Conservation (phyloP, 306 rosid genomes). For the Acacia confusa region DNA sequence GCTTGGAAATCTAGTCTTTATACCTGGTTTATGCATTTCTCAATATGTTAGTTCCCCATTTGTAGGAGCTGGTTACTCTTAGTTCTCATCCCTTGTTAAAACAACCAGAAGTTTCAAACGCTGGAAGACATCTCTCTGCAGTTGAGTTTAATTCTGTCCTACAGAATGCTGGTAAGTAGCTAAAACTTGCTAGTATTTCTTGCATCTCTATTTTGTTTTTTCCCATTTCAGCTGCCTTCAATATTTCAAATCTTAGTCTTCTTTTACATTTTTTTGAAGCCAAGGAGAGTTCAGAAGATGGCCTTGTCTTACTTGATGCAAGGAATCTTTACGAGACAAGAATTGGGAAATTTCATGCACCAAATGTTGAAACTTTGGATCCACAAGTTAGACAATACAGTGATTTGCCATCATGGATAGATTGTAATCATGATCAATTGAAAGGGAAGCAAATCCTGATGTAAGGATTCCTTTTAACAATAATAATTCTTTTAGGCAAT, state of each 20-base stretch:
- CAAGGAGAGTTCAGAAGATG: constrained; percentile 34
- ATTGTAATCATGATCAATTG: constrained; percentile 62
- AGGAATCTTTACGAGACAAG: constrained; percentile 94
- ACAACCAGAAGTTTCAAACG: constrained; percentile 69
- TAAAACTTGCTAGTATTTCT: constrained; percentile 8
- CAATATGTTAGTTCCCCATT: constrained; percentile 15
- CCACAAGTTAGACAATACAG: constrained; percentile 89
- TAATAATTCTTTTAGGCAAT: neutral
- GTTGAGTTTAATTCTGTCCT: constrained; percentile 78
- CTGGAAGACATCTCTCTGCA: constrained; percentile 88
- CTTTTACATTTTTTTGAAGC: constrained; percentile 32
- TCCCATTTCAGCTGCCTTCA: neutral
- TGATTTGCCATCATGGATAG: constrained; percentile 88
- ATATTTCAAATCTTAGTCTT: constrained; percentile 12
- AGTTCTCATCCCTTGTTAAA: constrained; percentile 63
- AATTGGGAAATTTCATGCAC: constrained; percentile 79
- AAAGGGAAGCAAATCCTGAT: constrained; percentile 77
- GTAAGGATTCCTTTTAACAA: constrained; percentile 43
- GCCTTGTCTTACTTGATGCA: constrained; percentile 76
- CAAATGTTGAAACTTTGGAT: constrained; percentile 73
- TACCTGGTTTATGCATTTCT: neutral
- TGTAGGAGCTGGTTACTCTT: constrained; percentile 82
- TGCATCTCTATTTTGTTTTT: neutral
- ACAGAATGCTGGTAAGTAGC: constrained; percentile 56
- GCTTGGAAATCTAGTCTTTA: neutral